phyloP scores from a whole-genome alignment of 2,329 filamentous ascomycete species.

The Cladosporium velox region DNA sequence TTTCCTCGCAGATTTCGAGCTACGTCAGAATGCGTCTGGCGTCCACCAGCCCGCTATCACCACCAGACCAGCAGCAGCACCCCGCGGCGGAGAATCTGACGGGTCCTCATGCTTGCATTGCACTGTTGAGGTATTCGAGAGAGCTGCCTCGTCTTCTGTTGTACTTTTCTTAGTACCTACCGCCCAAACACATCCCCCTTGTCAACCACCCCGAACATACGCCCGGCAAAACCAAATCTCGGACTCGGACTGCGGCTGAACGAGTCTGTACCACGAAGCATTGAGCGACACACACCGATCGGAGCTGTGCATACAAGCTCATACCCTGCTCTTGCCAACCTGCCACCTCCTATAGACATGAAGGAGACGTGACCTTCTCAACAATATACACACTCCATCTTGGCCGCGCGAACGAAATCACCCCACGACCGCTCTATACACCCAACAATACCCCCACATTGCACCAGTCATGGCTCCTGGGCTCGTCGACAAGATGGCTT shows the following conservation, averaged over 20 bases:
- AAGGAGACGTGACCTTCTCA: conserved; percentile 9
- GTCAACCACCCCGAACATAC: background rate
- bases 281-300: background rate
- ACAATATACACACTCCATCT: background rate
- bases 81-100: conserved; percentile 7
- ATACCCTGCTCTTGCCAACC: background rate
- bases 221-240: background rate
- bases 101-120: background rate
- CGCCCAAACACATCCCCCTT: background rate
- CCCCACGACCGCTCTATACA: conserved; percentile 5
- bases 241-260: conserved; percentile 18
- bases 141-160: background rate
- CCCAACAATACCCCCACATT: background rate
- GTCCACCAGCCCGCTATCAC: background rate
- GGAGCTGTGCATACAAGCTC: conserved; percentile 8
- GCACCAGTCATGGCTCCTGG: conserved; percentile 35
- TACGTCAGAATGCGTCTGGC: background rate
- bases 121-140: background rate
- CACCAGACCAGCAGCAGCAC: background rate
- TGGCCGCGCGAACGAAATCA: background rate
- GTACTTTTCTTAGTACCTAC: background rate
- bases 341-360: background rate
- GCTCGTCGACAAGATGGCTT: conserved; percentile 38
- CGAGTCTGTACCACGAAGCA: conserved; percentile 13
- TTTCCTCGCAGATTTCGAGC: conserved; percentile 6